Evolutionary conservation across 202 grass and related monocot genomes (phyloP), one percentile per base, ranked within the genome.

Genomic region (Carex arenaria): DNA sequence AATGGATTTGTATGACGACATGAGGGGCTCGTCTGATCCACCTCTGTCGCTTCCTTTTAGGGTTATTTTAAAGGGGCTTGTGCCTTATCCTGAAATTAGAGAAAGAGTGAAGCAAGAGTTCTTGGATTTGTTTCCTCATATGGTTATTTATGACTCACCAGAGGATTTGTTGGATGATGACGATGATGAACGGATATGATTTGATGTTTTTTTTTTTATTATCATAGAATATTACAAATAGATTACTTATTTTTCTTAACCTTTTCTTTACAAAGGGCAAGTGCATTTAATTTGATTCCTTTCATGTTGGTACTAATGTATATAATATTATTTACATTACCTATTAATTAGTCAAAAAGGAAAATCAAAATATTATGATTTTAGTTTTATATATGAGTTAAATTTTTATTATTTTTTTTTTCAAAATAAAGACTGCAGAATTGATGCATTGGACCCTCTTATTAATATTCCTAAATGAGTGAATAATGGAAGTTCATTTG

Each of bases 31-130:
- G 28, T 66, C 89, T 0, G 91, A 95, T 61, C 90, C 87, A 7
- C 93, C 89, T 45, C 80, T 93, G 1, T 95, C 95, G 3, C 83
- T 95, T 34, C 91, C 93, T 3, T 95, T 95, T 84, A 83, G 91
- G 82, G 96, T 98, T 67, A 95, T 98, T 38, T 83, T 95, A 83
- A 93, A 95, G 84, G 93, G 95, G 64, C 63, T 95, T 65, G 66
- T 95, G 70, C 89, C 87, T 1, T 98, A 89, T 31, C 92, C 89
- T 13, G 86, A 90, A 19, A 66, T 90, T 26, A 92, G 95, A 89
- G 91, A 98, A 86, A 95, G 86, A 86, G 90, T 95, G 79, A 95
- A 95, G 65, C 84, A 87, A 34, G 91, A 98, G 62, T 98, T 93
- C 81, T 81, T 95, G 69, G 93, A 92, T 66, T 83, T 93, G 74